Conservation (phyloP, 1,284 basidiomycete species). For the Cryptococcus floricola region DNA sequence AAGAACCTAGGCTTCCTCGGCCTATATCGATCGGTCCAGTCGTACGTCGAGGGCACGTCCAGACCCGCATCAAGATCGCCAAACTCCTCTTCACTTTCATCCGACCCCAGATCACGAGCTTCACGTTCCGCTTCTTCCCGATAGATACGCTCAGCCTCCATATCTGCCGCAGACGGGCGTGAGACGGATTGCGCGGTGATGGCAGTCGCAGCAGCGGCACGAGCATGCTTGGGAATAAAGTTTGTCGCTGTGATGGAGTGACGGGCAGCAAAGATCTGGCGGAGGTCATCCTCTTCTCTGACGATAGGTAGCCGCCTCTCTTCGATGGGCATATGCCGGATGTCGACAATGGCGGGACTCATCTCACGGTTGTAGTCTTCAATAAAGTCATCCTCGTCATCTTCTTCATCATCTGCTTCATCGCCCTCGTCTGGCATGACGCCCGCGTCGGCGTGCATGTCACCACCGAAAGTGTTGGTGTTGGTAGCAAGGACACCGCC, state of each 20-base stretch:
- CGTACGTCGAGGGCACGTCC: constrained; percentile 60
- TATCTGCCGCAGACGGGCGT: constrained; percentile 64
- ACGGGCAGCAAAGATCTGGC: constrained; percentile 65
- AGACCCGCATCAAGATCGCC: constrained; percentile 71
- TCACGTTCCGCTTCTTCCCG: constrained; percentile 56
- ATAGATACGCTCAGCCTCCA: constrained; percentile 78
- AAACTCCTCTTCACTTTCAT: constrained; percentile 63
- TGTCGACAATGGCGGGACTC: constrained; percentile 71
- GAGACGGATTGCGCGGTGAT: constrained; percentile 48
- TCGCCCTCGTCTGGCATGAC: constrained; percentile 51
- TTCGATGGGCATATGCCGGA: constrained; percentile 64
- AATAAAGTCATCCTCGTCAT: constrained; percentile 49
- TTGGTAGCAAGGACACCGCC: constrained; percentile 66
- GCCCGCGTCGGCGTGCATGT: constrained; percentile 49
- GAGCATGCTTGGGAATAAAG: constrained; percentile 61
- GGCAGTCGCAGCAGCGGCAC: constrained; percentile 27
- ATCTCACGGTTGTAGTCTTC: constrained; percentile 77
- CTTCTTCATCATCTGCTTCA: constrained; percentile 53
- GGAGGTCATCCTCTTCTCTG: constrained; percentile 62
- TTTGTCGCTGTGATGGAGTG: constrained; percentile 72
- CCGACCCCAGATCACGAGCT: constrained; percentile 30
- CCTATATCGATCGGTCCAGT: constrained; percentile 98
- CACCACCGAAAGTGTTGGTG: constrained; percentile 48
- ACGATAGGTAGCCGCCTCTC: constrained; percentile 75
- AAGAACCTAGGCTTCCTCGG: constrained; percentile 99